Evolutionary conservation across 805 yeast species (phyloP), one percentile per base, ranked within the genome.

Genomic region (Lipomyces lipofer): DNA sequence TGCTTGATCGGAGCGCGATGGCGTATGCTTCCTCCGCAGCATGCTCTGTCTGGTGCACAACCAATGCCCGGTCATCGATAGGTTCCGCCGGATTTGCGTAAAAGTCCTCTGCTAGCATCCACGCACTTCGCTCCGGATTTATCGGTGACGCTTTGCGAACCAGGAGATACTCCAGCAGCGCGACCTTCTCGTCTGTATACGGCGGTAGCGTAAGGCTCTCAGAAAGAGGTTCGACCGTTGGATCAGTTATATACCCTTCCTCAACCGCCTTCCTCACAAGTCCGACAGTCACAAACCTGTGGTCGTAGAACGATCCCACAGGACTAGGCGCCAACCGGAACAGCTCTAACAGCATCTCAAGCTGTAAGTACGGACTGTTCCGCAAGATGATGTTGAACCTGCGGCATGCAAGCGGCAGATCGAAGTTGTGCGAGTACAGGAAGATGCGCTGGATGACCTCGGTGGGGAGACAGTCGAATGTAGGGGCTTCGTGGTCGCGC

Each of bases 361-460:
- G 32, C 33, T 49, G 47, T 45, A 56, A 35, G 24, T 36, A 51
- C 35, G 22, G 17, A n/a, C 35, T 52, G 27, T 42, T 13, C 25
- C 32, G 36, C 33, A 56, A 27, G 8, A 45, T 30, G 12, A n/a
- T 10, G 25, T 28, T 8, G 17, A 56, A 28, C 5, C 50, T 22
- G 15, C 51, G 32, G 21, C 54, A 53, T 3, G 36, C 52, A 1
- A 56, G 40, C 21, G 58, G 55, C 17, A 56, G 6, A 9, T 29
- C 38, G 9, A 51, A 25, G 43, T 47, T 51, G 12, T 24, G 43
- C 4, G 55, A 56, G 27, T 40, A 45, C 6, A 53, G 15, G 39
- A 56, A 56, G 21, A 56, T 53, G 9, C 10, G 36, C 27, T 56
- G 50, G 9, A 56, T 5, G 24, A 56, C 42, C 47, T 52, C 60